Evolutionary conservation across 106 monocot genomes (phyloP).

Genomic region (Ottelia alismoides): DNA sequence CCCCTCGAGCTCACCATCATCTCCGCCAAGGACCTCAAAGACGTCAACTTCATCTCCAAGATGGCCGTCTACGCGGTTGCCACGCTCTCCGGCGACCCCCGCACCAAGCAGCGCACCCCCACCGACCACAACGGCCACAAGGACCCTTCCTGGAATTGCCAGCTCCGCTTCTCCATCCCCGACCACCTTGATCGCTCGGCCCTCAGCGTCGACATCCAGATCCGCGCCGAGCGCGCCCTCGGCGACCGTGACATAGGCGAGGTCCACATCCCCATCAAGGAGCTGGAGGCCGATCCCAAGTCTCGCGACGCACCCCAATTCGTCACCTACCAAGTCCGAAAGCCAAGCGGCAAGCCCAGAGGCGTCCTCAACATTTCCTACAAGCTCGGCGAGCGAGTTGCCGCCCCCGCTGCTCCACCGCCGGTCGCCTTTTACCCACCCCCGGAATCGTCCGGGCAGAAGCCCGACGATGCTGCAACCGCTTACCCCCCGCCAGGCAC

Average conservation of each 20-base stretch:
- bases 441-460: not conserved
- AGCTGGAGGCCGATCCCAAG: constrained; percentile 43
- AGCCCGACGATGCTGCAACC: constrained; percentile 17
- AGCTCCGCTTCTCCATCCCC: constrained; percentile 45
- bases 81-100: constrained; percentile 41
- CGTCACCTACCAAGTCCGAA: constrained; percentile 56
- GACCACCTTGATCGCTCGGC: not conserved
- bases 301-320: constrained; percentile 11
- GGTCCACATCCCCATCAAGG: constrained; percentile 53
- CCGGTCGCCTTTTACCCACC: constrained; percentile 17
- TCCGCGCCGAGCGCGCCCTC: constrained; percentile 43
- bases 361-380: constrained; percentile 80
- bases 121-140: constrained; percentile 32
- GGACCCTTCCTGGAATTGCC: constrained; percentile 68
- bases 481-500: constrained; percentile 29
- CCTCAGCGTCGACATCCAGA: constrained; percentile 31
- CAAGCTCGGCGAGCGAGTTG: constrained; percentile 37
- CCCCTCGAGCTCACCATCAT: constrained; percentile 60
- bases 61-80: constrained; percentile 76
- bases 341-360: constrained; percentile 33
- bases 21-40: constrained; percentile 73
- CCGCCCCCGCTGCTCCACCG: not conserved
- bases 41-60: constrained; percentile 52
- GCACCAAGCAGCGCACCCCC: constrained; percentile 37
- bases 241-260: constrained; percentile 90